Base-by-base conservation (phyloP, 495 filamentous ascomycete species). In the Neurospora hispaniola region DNA sequence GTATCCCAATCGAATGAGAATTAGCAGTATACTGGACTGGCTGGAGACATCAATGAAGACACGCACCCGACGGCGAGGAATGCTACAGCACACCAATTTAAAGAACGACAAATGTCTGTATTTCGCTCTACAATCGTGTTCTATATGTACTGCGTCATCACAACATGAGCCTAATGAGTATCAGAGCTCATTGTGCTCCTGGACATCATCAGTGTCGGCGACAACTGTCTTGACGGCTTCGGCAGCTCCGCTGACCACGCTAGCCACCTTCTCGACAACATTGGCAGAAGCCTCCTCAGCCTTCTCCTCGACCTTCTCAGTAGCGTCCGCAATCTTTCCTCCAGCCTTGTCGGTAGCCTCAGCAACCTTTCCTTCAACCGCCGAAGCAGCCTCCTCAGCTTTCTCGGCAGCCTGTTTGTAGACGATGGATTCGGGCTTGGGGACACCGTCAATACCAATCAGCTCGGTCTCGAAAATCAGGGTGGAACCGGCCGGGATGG, bases 401-500 rank as follows among this genome's bases (percentile, higher is more conserved):
- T 71, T 77, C 31, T 77, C 75, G 71, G 78, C 80, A 38, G 80
- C 73, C 4, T 75, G 71, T 79, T 86, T 85, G 75, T 81, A 81
- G 40, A 84, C 79, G 72, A 85, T 84, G 35, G 81, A 80, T 70
- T 85, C 85, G 74, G 87, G 86, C 69, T 86, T 83, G 71, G 85
- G 81, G 27, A 97, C 94, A 20, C 96, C 96, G 11, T 89, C 84
- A 79, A 98, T 98, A 59, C 86, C 92, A 78, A 97, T 85, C 78
- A 99, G 85, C 81, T 97, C 93, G 73, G 96, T 98, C 85, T 97
- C 93, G 78, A 98, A 98, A 39, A 98, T 88, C 80, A 97, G 80
- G 59, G 92, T 95, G 76, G 90, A 87, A 35, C 90, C 91, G 3
- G 86, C 90, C 20, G 93, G 93, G 75, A 97, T 97, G 38, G 91